Percentiles rank a stretch among this genome's conserved stretches.
Evolutionary conservation across 768 basidiomycete species (phyloP).

Genomic region (Arthromyces matolae): DNA sequence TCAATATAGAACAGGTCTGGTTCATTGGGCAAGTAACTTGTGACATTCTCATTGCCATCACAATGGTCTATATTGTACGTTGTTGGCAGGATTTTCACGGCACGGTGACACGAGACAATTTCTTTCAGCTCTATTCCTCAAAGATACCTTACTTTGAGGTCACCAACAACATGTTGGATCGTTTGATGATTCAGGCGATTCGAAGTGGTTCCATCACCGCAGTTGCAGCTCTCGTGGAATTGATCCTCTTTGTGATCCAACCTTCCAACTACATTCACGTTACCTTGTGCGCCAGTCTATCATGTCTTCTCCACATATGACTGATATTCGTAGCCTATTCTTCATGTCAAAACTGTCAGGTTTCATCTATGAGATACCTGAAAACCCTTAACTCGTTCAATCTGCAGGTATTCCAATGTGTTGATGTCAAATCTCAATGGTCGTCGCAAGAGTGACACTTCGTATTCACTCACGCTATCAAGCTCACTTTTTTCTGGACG

Average conservation of each 20-base stretch:
- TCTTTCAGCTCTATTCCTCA: background rate
- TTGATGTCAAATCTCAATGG: background rate
- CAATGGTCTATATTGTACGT: background rate
- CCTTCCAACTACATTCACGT: background rate
- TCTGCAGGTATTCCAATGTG: background rate
- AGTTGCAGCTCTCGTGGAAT: background rate
- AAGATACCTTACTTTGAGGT: background rate
- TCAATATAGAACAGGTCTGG: background rate
- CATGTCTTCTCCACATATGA: too few species aligned
- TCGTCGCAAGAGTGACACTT: background rate
- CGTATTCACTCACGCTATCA: too few species aligned
- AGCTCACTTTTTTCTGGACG: too few species aligned
- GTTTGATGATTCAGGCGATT: background rate
- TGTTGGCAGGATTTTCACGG: background rate
- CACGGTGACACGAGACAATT: background rate
- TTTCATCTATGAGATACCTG: background rate
- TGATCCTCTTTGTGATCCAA: background rate
- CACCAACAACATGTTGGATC: background rate
- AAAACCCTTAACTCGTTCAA: too few species aligned
- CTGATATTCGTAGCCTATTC: background rate
- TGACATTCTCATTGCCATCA: background rate
- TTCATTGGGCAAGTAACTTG: background rate
- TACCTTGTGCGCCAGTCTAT: background rate
- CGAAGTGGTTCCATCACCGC: background rate
- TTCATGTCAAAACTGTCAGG: background rate